Evolutionary conservation across 2,329 filamentous ascomycete species (phyloP).

Genomic region (Scolecobasidium constrictum): DNA sequence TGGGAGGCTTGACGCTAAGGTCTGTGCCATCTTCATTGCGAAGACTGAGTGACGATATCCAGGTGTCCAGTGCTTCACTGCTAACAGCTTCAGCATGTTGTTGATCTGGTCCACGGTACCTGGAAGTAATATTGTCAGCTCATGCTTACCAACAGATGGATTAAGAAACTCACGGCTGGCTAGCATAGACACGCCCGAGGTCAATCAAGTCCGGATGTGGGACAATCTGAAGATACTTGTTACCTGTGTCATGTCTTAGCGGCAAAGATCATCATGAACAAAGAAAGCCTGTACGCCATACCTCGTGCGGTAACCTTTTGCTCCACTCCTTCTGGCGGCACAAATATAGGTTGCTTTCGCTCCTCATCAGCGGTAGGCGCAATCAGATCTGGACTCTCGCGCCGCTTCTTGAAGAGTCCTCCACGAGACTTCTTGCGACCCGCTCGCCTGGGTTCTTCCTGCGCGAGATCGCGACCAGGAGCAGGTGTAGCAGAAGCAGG

Average conservation of each 20-base stretch:
- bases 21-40: constrained; percentile 2
- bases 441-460: background rate
- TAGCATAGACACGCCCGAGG: background rate
- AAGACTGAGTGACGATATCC: constrained; percentile 12
- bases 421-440: background rate
- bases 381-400: constrained; percentile 1
- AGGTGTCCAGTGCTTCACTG: constrained; percentile 13
- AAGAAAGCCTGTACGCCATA: too few relatives aligned
- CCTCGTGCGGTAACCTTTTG: constrained; percentile 4
- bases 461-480: background rate
- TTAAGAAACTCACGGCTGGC: background rate
- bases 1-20: background rate
- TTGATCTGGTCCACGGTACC: background rate
- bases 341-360: constrained; percentile 1
- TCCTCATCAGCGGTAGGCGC: background rate
- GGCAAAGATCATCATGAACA: too few relatives aligned
- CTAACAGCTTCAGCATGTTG: background rate
- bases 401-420: constrained; percentile 8
- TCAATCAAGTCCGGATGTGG: constrained; percentile 4
- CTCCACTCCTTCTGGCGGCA: constrained; percentile 1
- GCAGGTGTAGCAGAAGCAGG: background rate
- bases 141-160: too few relatives aligned
- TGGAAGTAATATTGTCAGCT: too few relatives aligned
- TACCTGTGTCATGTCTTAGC: constrained; percentile 9
- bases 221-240: constrained; percentile 15